Conservation (phyloP, 2,329 filamentous ascomycete species). For the Calonectria montana region DNA sequence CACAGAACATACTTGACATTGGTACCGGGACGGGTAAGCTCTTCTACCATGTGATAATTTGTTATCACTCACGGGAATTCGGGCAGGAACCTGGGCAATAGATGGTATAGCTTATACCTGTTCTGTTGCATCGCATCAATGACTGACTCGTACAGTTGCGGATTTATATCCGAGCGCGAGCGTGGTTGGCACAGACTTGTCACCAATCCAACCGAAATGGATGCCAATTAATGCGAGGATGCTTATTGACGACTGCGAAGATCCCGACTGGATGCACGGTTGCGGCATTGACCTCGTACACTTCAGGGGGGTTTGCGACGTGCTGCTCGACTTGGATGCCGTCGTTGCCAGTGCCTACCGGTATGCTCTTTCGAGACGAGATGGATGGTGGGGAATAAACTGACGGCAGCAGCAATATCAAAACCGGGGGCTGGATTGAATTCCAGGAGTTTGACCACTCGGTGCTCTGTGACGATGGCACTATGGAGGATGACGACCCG, state of each 20-base stretch:
- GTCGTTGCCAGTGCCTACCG: slow-evolving; percentile 55
- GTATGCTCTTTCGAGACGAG: slow-evolving; percentile 32
- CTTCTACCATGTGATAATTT: neutral
- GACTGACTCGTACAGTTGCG: slow-evolving; percentile 45
- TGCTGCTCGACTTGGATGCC: slow-evolving; percentile 62
- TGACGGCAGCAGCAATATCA: slow-evolving; percentile 50
- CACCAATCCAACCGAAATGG: slow-evolving; percentile 58
- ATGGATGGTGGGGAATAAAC: neutral
- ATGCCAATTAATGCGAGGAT: slow-evolving; percentile 72
- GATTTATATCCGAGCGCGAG: slow-evolving; percentile 55
- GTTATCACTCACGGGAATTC: slow-evolving; percentile 15
- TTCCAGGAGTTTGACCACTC: slow-evolving; percentile 58
- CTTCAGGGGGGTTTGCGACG: slow-evolving; percentile 60
- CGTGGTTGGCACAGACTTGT: slow-evolving; percentile 56
- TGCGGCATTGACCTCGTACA: slow-evolving; percentile 67
- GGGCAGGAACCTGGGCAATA: slow-evolving; percentile 63
- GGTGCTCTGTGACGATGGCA: slow-evolving; percentile 57
- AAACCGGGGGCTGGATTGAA: slow-evolving; percentile 63
- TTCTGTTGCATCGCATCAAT: neutral
- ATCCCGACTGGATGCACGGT: slow-evolving; percentile 67
- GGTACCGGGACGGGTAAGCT: slow-evolving; percentile 61
- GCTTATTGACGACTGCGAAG: slow-evolving; percentile 69
- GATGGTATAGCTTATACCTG: slow-evolving; percentile 47
- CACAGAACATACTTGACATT: slow-evolving; percentile 58
- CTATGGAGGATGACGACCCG: slow-evolving; percentile 55